Conservation (phyloP, 208 protist species). For the Endotrypanum monterogeii region DNA sequence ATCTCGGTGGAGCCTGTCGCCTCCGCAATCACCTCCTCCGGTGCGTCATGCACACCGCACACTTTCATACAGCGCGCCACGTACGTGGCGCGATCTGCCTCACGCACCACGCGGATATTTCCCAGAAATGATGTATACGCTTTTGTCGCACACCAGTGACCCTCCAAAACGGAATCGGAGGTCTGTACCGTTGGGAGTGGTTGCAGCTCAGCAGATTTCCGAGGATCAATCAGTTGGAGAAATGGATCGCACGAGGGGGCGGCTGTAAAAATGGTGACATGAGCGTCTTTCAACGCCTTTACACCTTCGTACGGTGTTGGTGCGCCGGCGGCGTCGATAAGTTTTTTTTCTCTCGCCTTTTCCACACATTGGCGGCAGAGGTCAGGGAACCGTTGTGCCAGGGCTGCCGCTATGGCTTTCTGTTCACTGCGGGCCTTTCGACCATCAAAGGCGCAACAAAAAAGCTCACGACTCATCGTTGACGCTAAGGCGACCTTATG, state of each 20-base stretch:
- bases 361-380: slow-evolving; percentile 39
- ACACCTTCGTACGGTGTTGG: slow-evolving; percentile 41
- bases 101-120: slow-evolving; percentile 9
- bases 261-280: not conserved
- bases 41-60: not conserved
- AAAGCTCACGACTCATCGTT: slow-evolving; percentile 15
- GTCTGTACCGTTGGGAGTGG: slow-evolving; percentile 2
- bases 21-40: slow-evolving; percentile 6
- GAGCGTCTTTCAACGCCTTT: slow-evolving; percentile 16
- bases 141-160: slow-evolving; percentile 9
- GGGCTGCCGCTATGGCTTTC: slow-evolving; percentile 51
- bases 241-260: slow-evolving; percentile 27
- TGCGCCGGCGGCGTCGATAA: slow-evolving; percentile 49
- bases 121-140: not conserved
- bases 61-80: slow-evolving; percentile 3
- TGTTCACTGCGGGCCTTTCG: slow-evolving; percentile 71
- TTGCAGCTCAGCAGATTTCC: slow-evolving; percentile 4
- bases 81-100: slow-evolving; percentile 12
- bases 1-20: slow-evolving; percentile 22
- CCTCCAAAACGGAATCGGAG: slow-evolving; percentile 9
- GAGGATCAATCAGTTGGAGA: slow-evolving; percentile 5
- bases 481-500: not conserved
- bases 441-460: slow-evolving; percentile 35
- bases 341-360: slow-evolving; percentile 34
- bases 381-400: slow-evolving; percentile 45